Evolutionary conservation across 2,329 filamentous ascomycete genomes (phyloP).

Genomic region (Sarocladium oryzae): DNA sequence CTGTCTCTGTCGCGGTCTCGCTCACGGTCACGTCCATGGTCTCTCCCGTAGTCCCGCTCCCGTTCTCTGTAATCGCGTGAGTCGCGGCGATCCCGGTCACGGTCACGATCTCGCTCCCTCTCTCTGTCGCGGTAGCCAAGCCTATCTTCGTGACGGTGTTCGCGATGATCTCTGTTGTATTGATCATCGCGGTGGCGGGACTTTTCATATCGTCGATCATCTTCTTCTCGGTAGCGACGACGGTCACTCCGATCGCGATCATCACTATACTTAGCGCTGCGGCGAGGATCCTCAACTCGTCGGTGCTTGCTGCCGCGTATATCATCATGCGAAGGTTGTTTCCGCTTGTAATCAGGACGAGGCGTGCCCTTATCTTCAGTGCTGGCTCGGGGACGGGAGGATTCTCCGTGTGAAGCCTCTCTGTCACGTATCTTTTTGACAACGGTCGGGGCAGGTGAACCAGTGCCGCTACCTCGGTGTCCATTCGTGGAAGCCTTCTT

Average conservation of each 20-base stretch:
- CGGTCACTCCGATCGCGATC: slow-evolving; percentile 29
- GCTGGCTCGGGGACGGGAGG: slow-evolving; percentile 42
- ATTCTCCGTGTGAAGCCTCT: slow-evolving; percentile 31
- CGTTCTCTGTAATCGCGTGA: slow-evolving; percentile 23
- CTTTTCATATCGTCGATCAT: slow-evolving; percentile 18
- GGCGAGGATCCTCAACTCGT: slow-evolving; percentile 33
- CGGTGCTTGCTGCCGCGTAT: slow-evolving; percentile 36
- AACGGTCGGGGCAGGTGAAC: slow-evolving; percentile 59
- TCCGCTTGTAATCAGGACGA: slow-evolving; percentile 52
- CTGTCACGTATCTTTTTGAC: slow-evolving; percentile 40
- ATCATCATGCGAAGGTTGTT: slow-evolving; percentile 47
- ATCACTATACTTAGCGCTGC: slow-evolving; percentile 29
- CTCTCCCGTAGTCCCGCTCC: slow-evolving; percentile 11
- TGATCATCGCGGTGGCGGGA: slow-evolving; percentile 19
- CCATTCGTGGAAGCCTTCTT: slow-evolving; percentile 63
- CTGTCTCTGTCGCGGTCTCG: slow-evolving; percentile 11
- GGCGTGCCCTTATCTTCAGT: slow-evolving; percentile 45
- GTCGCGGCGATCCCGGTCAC: slow-evolving; percentile 17
- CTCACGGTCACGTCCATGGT: slow-evolving; percentile 18
- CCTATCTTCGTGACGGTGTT: slow-evolving; percentile 22
- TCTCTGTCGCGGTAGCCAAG: slow-evolving; percentile 30
- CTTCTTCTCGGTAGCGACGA: slow-evolving; percentile 23
- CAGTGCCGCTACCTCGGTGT: slow-evolving; percentile 57
- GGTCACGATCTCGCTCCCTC: slow-evolving; percentile 19
- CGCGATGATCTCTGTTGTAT: slow-evolving; percentile 11